Evolutionary conservation across 1,139 yeast genomes (phyloP).

Genomic region (Hanseniaspora gamundiae): DNA sequence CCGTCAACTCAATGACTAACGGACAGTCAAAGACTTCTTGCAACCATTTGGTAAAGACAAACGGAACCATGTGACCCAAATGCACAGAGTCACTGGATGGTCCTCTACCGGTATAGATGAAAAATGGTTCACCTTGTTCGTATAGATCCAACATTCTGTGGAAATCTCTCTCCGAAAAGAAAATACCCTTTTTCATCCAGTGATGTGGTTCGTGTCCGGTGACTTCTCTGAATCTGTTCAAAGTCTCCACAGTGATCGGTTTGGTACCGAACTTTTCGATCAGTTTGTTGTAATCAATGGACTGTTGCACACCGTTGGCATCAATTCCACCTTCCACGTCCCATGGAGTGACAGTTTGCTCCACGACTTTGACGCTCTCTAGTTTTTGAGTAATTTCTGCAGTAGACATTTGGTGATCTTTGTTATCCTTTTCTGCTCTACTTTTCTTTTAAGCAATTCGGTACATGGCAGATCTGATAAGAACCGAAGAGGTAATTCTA

Average conservation of each 20-base stretch:
- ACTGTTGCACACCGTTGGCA: constrained; percentile 70
- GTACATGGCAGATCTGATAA: too few species aligned
- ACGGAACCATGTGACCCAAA: constrained; percentile 95
- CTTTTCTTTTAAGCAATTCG: not conserved
- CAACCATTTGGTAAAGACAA: constrained; percentile 91
- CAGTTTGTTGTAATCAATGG: constrained; percentile 82
- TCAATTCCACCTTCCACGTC: constrained; percentile 98
- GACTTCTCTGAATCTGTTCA: constrained; percentile 60
- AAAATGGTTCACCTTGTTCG: constrained; percentile 92
- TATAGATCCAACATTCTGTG: constrained; percentile 67
- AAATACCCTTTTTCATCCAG: constrained; percentile 79
- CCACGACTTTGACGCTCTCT: constrained; percentile 26
- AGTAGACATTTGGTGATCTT: constrained; percentile 4
- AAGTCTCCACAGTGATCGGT: constrained; percentile 54
- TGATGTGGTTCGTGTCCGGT: constrained; percentile 95
- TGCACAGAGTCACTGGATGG: constrained; percentile 95
- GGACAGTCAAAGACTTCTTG: constrained; percentile 97
- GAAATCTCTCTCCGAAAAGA: constrained; percentile 89
- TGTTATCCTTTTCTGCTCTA: not conserved
- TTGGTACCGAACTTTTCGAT: constrained; percentile 82
- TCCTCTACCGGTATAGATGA: constrained; percentile 95
- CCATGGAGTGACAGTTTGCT: constrained; percentile 89
- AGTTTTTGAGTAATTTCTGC: constrained; percentile 20
- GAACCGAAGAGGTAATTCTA: too few species aligned
- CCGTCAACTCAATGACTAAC: constrained; percentile 89